These are phyloP conservation scores for Aspergillus candidus DNA, from an alignment of 2,329 filamentous ascomycete genomes.

Conservation along the genomic window DNA sequence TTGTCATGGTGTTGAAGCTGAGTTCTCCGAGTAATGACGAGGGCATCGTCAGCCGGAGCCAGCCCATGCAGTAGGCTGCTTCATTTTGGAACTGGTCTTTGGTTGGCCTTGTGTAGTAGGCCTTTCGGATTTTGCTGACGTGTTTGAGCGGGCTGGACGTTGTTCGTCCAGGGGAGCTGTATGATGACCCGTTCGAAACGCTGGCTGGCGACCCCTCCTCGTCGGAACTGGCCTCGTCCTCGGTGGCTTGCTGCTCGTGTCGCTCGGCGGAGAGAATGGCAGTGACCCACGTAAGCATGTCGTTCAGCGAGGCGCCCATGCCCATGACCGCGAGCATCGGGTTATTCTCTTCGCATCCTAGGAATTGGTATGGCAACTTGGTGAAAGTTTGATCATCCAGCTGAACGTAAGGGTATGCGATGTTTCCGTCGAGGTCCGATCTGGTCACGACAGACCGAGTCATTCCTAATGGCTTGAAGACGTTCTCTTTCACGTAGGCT, in stretches of 20 bases:
- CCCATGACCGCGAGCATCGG: constrained; percentile 14
- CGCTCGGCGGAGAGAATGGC: constrained; percentile 15
- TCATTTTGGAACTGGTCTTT: constrained; percentile 8
- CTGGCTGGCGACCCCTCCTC: too few species aligned
- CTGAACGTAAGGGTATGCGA: constrained; percentile 12
- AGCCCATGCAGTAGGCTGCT: constrained; percentile 20
- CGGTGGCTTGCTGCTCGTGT: too few species aligned
- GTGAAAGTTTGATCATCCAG: constrained; percentile 10
- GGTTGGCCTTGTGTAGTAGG: constrained; percentile 14
- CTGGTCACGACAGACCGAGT: constrained; percentile 11
- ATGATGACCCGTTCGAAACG: too few species aligned
- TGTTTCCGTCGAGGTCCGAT: constrained; percentile 14
- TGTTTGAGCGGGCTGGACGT: constrained; percentile 11
- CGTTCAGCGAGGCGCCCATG: constrained; percentile 16
- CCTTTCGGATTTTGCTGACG: constrained; percentile 12
- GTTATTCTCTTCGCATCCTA: constrained; percentile 10
- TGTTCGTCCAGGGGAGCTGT: neutral
- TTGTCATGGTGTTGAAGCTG: constrained; percentile 9
- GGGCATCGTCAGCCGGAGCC: constrained; percentile 18
- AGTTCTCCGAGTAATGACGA: constrained; percentile 11
- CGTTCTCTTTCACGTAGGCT: constrained; percentile 15
- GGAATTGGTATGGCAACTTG: constrained; percentile 1
- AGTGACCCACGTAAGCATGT: constrained; percentile 19
- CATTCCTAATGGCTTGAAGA: constrained; percentile 24
- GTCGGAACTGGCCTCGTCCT: constrained; percentile 3